Conservation (phyloP, 2,329 filamentous ascomycete species). For the Zalaria sp. region DNA sequence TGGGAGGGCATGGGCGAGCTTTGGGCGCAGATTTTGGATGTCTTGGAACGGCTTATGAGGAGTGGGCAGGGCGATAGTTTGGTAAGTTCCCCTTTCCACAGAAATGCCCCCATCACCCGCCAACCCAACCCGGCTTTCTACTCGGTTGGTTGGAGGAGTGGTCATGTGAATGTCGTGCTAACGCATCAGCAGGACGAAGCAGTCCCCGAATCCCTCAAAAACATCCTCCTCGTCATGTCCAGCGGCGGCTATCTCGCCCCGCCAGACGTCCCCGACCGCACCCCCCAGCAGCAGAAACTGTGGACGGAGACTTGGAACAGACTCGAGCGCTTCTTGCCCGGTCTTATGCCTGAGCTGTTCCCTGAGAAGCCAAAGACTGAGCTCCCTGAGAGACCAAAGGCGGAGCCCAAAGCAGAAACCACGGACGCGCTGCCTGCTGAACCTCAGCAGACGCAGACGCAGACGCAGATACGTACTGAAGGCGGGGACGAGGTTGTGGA, state of each 20-base stretch:
- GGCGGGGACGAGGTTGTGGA: too few species aligned
- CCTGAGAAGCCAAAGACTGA: slow-evolving; percentile 25
- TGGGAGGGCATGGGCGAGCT: slow-evolving; percentile 84
- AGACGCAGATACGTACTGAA: too few species aligned
- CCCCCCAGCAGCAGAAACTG: slow-evolving; percentile 35
- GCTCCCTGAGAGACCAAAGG: too few species aligned
- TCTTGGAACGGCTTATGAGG: slow-evolving; percentile 94
- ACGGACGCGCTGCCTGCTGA: too few species aligned
- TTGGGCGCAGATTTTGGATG: slow-evolving; percentile 83
- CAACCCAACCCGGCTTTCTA: too few species aligned
- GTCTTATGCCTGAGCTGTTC: slow-evolving; percentile 45
- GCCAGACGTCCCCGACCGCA: slow-evolving; percentile 31
- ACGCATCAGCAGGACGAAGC: slow-evolving; percentile 60
- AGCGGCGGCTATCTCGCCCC: slow-evolving; percentile 73
- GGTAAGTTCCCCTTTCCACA: slow-evolving; percentile 2
- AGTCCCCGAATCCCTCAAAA: slow-evolving; percentile 89
- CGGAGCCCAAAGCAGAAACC: too few species aligned
- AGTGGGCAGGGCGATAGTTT: slow-evolving; percentile 61
- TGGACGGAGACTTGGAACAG: slow-evolving; percentile 49
- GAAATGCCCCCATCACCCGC: too few species aligned
- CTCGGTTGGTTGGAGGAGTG: too few species aligned
- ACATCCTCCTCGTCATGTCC: slow-evolving; percentile 88
- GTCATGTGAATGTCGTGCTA: slow-evolving; percentile 1
- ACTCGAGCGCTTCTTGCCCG: slow-evolving; percentile 45
- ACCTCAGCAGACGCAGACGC: too few species aligned